Evolutionary conservation across 2,329 filamentous ascomycete genomes (phyloP).

Genomic region (Talaromyces sp.): DNA sequence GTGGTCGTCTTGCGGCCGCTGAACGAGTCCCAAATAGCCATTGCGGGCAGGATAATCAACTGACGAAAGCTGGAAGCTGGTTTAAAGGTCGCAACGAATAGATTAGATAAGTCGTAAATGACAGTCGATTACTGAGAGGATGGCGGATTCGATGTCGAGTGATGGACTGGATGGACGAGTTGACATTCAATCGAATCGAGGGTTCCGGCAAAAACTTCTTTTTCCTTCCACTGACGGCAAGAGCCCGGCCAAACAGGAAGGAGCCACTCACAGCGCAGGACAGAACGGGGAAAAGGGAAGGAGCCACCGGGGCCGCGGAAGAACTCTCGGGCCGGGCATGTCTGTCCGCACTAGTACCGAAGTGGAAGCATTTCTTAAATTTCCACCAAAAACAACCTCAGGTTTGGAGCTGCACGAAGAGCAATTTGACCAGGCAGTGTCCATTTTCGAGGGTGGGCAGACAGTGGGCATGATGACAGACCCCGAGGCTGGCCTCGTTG

Average conservation of each 20-base stretch:
- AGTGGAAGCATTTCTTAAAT: slow-evolving; percentile 23
- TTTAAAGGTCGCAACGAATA: not conserved
- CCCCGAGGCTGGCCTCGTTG: slow-evolving; percentile 17
- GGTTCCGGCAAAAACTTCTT: slow-evolving; percentile 34
- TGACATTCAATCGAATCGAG: not conserved
- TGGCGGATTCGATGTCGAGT: not conserved
- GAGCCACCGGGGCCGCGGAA: slow-evolving; percentile 10
- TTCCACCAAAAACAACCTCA: slow-evolving; percentile 21
- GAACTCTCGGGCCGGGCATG: slow-evolving; percentile 10
- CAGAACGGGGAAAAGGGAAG: slow-evolving; percentile 2
- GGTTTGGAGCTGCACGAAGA: not conserved
- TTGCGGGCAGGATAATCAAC: slow-evolving; percentile 25
- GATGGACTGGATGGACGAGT: not conserved
- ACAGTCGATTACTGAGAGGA: not conserved
- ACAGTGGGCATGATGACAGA: slow-evolving; percentile 20
- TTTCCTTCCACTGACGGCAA: slow-evolving; percentile 28
- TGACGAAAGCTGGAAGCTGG: not conserved
- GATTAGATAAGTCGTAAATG: not conserved
- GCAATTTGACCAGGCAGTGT: not conserved
- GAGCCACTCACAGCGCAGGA: not conserved
- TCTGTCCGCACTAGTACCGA: slow-evolving; percentile 8
- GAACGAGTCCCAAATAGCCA: slow-evolving; percentile 58
- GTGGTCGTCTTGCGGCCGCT: slow-evolving; percentile 54
- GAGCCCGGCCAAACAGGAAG: not conserved
- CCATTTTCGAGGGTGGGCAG: not conserved